A percentile compares a stretch with the other conserved stretches of the same genome.
These are phyloP conservation scores for Globisporangium lucens DNA, from an alignment of 352 stramenopile genomes.

Conservation along the genomic window DNA sequence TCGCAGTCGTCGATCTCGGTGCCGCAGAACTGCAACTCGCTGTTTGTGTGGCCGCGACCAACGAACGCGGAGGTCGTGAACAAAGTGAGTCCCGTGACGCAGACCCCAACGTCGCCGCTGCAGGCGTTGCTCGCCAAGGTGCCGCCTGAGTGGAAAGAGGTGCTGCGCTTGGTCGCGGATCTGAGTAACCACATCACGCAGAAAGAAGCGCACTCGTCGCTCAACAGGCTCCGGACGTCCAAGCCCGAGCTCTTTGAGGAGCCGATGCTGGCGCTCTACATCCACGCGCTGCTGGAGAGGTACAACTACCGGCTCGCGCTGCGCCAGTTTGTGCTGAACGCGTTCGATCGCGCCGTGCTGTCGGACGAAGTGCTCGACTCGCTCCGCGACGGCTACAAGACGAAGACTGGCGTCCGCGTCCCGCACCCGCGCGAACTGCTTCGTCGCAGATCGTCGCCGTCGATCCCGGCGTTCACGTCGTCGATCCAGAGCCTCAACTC, in stretches of 20 bases:
- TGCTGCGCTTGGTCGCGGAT: conserved; percentile 74
- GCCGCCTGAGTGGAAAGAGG: conserved; percentile 71
- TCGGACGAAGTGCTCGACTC: conserved; percentile 80
- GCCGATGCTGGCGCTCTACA: conserved; percentile 75
- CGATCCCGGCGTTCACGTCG: conserved; percentile 83
- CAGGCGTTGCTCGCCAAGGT: conserved; percentile 70
- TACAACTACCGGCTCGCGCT: conserved; percentile 86
- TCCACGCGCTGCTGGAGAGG: conserved; percentile 77
- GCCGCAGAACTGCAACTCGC: conserved; percentile 70
- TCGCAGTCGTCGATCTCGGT: conserved; percentile 75
- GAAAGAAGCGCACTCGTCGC: conserved; percentile 81
- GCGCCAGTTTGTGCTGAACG: conserved; percentile 84
- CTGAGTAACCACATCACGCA: conserved; percentile 89
- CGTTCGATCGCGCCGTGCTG: conserved; percentile 68
- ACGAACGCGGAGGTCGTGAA: conserved; percentile 17
- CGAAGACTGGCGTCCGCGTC: conserved; percentile 37
- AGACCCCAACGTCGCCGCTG: conserved; percentile 55
- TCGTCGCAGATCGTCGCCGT: conserved; percentile 76
- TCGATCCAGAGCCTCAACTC: conserved; percentile 81
- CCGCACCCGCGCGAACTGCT: conserved; percentile 47
- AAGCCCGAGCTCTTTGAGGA: conserved; percentile 81
- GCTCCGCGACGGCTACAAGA: conserved; percentile 51
- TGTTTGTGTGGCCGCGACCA: conserved; percentile 76
- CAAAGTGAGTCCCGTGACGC: conserved; percentile 44
- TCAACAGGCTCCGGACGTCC: conserved; percentile 78